Conservation (phyloP, 2,329 filamentous ascomycete species). For the Magnaporthiopsis incrustans region DNA sequence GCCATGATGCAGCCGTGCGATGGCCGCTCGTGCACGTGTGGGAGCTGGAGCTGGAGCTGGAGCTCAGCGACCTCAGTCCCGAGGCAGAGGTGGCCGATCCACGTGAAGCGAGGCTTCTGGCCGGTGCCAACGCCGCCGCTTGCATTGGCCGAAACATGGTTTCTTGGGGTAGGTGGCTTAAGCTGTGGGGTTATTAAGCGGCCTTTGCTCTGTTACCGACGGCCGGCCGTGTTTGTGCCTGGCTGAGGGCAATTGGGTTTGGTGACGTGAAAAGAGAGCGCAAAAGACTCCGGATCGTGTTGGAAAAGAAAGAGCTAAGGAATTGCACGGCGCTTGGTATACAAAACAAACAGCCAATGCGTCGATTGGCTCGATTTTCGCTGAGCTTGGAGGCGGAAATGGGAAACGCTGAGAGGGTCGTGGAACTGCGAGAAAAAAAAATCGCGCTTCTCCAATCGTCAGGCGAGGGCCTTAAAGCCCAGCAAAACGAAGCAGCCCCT, state of each 20-base stretch:
- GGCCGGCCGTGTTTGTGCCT: background rate
- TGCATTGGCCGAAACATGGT: background rate
- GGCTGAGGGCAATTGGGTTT: background rate
- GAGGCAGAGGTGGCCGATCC: background rate
- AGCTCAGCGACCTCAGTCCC: background rate
- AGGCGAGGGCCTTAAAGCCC: background rate
- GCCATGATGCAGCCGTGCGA: background rate
- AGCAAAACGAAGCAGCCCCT: background rate
- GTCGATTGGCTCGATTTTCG: background rate
- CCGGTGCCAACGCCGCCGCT: background rate
- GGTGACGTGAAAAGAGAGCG: background rate
- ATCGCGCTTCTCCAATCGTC: background rate
- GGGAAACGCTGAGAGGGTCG: background rate
- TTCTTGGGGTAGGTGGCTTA: background rate
- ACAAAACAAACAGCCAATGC: background rate
- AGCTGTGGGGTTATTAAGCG: background rate
- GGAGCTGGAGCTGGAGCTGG: background rate
- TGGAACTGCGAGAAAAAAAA: background rate
- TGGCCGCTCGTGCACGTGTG: background rate
- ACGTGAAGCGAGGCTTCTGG: background rate
- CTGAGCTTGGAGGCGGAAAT: background rate
- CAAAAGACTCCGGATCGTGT: background rate
- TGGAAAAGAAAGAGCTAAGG: background rate
- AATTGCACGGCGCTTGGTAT: background rate
- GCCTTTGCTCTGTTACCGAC: background rate